Evolutionary conservation across 2,329 filamentous ascomycete species (phyloP), one percentile per base, ranked within the genome.

Genomic region (Hymenoscyphus albidus): DNA sequence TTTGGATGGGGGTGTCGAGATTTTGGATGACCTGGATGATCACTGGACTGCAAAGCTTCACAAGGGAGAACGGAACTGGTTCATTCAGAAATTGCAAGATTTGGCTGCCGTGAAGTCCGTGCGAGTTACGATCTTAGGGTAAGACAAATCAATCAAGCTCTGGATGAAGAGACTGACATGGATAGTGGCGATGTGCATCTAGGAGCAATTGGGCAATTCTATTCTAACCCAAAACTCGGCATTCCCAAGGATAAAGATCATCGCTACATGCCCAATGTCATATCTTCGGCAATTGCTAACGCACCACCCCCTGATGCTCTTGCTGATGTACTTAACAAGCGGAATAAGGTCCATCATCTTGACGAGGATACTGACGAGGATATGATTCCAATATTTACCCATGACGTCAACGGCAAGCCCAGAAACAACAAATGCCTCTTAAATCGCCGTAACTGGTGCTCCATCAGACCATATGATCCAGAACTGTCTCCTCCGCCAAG

Each of bases 11-110:
- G 92, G 92, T 18, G 90, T 95, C 5, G 95, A 98, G 77, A 91
- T 98, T 14, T 81, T 96, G 35, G 60, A 97, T 74, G 93, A 96
- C 72, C 80, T 97, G 10, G 94, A 97, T 74, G 95, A 98, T 76
- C 94, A 99, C 75, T 99, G 95, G 95, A 97, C 94, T 0, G 92
- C 94, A 44, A 96, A 92, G 75, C 91, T 93, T 74, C 93, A 98
- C 80, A 99, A 98, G 76, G 83, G 87, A 32, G 95, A 99, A 78
- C 87, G 95, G 60, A 91, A 88, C 67, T 89, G 91, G 77, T 83
- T 98, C 67, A 86, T 99, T 51, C 90, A 95, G 74, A 93, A 97
- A 72, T 80, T 99, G 32, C 96, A 99, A 77, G 92, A 97, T 72
- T 82, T 99, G 65, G 93, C 96, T 9, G 92, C 92, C 27, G 92